phyloP scores from a whole-genome alignment of 345 rosid genomes.

The Lepidium aucheri region DNA sequence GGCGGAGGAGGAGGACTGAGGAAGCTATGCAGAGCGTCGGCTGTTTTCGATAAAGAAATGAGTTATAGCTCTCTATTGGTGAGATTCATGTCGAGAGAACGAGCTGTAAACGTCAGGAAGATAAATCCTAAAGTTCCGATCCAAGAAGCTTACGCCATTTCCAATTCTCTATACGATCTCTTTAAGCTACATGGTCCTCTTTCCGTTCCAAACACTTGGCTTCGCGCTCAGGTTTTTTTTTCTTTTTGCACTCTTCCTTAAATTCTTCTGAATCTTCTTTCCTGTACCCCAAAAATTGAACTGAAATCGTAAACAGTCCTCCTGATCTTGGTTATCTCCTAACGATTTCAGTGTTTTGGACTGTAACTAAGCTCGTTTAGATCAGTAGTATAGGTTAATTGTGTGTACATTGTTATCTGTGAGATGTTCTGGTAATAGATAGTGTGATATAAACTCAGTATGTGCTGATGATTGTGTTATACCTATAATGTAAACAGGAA shows the following conservation, averaged over 20 bases:
- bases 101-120: constrained; percentile 78
- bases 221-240: constrained; percentile 60
- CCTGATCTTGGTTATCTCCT: background rate
- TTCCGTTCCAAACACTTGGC: constrained; percentile 70
- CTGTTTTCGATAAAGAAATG: background rate
- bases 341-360: background rate
- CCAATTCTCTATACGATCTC: constrained; percentile 56
- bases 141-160: constrained; percentile 71
- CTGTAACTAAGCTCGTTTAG: background rate
- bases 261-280: background rate
- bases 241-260: background rate
- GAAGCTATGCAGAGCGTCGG: constrained; percentile 6
- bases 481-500: constrained; percentile 46
- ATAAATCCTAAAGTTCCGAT: constrained; percentile 88
- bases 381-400: background rate
- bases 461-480: background rate
- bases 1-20: constrained; percentile 27
- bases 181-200: constrained; percentile 72
- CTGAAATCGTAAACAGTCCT: background rate
- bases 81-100: constrained; percentile 60
- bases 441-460: background rate
- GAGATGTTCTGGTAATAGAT: background rate
- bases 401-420: background rate
- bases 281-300: background rate
- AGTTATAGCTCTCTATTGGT: constrained; percentile 20